Conservation (phyloP, 2,329 filamentous ascomycete species). For the Aspergillus udagawae region DNA sequence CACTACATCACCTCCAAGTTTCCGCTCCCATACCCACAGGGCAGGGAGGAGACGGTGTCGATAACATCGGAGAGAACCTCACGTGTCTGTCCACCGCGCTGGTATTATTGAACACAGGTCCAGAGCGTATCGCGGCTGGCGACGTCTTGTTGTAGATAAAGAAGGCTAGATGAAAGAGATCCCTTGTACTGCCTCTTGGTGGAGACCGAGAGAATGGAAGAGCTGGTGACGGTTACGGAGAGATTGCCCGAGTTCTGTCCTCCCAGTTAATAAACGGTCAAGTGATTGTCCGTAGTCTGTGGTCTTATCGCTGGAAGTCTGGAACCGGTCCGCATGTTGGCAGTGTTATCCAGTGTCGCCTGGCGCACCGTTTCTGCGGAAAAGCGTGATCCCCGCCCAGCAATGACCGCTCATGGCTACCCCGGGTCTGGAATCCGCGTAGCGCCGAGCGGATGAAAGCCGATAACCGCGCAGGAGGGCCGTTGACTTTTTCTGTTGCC, state of each 20-base stretch:
- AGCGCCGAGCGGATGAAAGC: background rate
- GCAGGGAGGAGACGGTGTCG: background rate
- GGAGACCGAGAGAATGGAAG: background rate
- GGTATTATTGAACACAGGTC: slow-evolving; percentile 29
- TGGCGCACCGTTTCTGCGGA: background rate
- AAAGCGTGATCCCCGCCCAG: background rate
- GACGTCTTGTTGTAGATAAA: slow-evolving; percentile 19
- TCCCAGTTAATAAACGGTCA: background rate
- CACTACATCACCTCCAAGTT: background rate
- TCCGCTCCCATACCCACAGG: background rate
- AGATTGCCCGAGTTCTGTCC: background rate
- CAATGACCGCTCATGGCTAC: background rate
- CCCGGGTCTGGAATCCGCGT: background rate
- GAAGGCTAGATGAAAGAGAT: background rate
- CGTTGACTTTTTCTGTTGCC: background rate
- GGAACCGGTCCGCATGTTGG: background rate
- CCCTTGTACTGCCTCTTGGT: background rate
- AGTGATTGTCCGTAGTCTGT: background rate
- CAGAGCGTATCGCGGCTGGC: slow-evolving; percentile 25
- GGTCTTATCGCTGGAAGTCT: background rate
- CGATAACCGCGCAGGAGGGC: background rate
- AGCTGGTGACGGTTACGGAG: background rate
- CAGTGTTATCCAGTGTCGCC: background rate
- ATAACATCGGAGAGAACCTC: slow-evolving; percentile 44
- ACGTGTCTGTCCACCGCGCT: slow-evolving; percentile 54